phyloP scores from a whole-genome alignment of 192 early-diverging fungal species.

The Gryganskiella cystojenkinii region DNA sequence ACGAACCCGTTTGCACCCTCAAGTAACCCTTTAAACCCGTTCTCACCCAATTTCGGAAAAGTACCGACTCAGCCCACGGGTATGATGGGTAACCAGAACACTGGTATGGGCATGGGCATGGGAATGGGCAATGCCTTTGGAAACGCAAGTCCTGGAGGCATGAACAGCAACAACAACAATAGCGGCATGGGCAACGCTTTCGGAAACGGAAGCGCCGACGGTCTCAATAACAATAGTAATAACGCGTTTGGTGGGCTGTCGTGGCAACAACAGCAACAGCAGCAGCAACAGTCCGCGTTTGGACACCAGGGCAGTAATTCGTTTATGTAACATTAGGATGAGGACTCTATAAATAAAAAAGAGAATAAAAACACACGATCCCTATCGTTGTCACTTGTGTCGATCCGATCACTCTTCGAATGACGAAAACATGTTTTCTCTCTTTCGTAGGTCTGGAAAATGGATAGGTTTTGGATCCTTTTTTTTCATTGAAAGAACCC shows the following conservation, averaged over 20 bases:
- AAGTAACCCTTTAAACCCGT: conserved; percentile 39
- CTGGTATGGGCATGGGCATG: conserved; percentile 9
- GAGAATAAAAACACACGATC: too few relatives aligned
- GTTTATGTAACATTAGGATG: too few relatives aligned
- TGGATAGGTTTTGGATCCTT: too few relatives aligned
- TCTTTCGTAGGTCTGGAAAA: too few relatives aligned
- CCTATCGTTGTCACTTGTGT: too few relatives aligned
- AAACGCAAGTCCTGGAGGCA: too few relatives aligned
- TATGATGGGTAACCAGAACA: conserved; percentile 24
- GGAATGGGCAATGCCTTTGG: conserved; percentile 10
- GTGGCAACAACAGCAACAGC: background rate
- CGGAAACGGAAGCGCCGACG: too few relatives aligned
- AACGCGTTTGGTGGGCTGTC: too few relatives aligned
- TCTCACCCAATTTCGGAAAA: conserved; percentile 51
- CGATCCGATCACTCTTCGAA: too few relatives aligned
- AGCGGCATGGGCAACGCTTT: conserved; percentile 6
- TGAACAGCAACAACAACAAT: background rate
- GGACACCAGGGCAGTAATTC: background rate
- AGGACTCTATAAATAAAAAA: too few relatives aligned
- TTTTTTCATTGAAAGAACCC: too few relatives aligned
- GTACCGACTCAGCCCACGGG: conserved; percentile 35
- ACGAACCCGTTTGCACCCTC: conserved; percentile 51
- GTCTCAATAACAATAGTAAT: conserved; percentile 1
- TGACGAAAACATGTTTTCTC: too few relatives aligned
- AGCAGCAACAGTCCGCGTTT: conserved; percentile 5